Evolutionary conservation across 2,329 filamentous ascomycete species (phyloP).

Genomic region (Pseudogymnoascus destructans): DNA sequence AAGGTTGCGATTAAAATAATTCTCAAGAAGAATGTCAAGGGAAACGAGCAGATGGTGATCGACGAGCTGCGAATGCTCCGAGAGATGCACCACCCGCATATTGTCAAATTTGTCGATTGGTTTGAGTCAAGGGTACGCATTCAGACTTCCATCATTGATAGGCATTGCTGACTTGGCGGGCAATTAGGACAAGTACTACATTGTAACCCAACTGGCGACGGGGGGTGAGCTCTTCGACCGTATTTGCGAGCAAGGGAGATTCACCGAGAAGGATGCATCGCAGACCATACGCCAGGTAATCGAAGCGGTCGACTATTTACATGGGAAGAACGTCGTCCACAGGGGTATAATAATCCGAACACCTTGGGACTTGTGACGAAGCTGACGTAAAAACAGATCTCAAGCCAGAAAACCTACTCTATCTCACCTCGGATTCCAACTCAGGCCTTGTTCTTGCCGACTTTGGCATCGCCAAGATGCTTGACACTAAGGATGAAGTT

Average conservation of each 20-base stretch:
- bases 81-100: conserved; percentile 81
- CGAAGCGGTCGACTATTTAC: conserved; percentile 85
- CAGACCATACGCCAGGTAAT: conserved; percentile 92
- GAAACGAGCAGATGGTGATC: conserved; percentile 97
- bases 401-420: conserved; percentile 95
- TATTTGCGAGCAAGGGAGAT: conserved; percentile 95
- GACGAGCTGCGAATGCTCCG: conserved; percentile 94
- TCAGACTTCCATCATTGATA: background rate
- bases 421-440: conserved; percentile 62
- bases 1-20: conserved; percentile 98
- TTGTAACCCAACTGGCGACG: conserved; percentile 89
- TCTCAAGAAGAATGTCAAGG: conserved; percentile 97
- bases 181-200: conserved; percentile 92
- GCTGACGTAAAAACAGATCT: conserved; percentile 48
- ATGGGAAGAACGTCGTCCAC: conserved; percentile 90
- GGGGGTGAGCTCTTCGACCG: conserved; percentile 95
- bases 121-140: conserved; percentile 81
- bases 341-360: conserved; percentile 45
- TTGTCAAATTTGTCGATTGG: conserved; percentile 96
- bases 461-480: conserved; percentile 97
- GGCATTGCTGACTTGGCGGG: background rate
- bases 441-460: conserved; percentile 90
- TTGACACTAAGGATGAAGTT: conserved; percentile 80
- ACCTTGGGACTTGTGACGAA: background rate
- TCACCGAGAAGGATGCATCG: conserved; percentile 88